A percentile compares a stretch with the other conserved stretches of the same genome.
Conservation (phyloP, 108 stramenopile genomes). For the Mediolabrus comicus region DNA sequence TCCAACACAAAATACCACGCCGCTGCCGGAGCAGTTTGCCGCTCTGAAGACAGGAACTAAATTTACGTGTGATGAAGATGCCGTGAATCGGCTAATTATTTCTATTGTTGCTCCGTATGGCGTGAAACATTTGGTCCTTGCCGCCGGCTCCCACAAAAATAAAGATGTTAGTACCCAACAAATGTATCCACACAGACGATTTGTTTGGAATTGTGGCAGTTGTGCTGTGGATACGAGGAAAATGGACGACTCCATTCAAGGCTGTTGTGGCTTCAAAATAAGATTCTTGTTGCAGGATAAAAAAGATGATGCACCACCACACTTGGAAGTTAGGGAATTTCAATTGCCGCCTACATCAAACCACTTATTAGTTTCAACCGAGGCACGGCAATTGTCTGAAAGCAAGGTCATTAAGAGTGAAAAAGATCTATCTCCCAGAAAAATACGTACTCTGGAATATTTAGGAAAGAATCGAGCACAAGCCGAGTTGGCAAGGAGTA, state of each 20-base stretch:
- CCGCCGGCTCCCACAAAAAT: too few species aligned
- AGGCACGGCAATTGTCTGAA: neutral
- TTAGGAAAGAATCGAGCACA: too few species aligned
- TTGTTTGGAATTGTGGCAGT: neutral
- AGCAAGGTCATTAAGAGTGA: neutral
- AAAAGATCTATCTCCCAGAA: neutral
- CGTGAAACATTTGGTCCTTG: too few species aligned
- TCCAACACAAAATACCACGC: too few species aligned
- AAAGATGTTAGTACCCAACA: neutral
- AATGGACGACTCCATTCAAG: neutral
- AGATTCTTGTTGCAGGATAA: neutral
- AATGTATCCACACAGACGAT: neutral
- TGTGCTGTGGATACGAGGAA: neutral
- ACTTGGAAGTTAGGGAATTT: neutral
- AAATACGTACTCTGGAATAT: too few species aligned
- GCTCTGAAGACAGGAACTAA: too few species aligned
- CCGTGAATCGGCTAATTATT: too few species aligned
- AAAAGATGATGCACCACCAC: neutral
- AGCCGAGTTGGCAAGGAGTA: too few species aligned
- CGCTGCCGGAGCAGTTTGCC: too few species aligned
- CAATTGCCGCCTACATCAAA: neutral
- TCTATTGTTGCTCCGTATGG: too few species aligned
- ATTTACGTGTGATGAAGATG: too few species aligned
- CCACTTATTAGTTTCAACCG: neutral
- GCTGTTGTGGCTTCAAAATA: neutral